Evolutionary conservation across 2,329 filamentous ascomycete genomes (phyloP), one percentile per base, ranked within the genome.

Genomic region (Colletotrichum musicola): DNA sequence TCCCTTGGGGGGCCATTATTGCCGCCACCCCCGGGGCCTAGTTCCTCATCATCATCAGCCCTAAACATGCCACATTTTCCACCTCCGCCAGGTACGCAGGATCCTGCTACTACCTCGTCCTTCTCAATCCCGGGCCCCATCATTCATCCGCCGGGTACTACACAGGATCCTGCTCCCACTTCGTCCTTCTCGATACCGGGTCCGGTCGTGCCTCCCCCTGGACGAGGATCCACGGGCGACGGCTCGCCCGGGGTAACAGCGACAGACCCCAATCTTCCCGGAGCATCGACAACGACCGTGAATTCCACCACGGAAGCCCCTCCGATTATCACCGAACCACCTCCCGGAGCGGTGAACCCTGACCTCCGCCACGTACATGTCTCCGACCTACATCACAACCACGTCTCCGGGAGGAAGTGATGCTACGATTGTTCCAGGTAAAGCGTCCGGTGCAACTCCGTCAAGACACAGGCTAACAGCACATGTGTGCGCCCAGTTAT

Each of bases 381-480:
- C 14, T 2, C 59, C 59, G 4, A 47, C 42, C n/a, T 62, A 46
- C 20, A 47, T 61, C 13, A 66, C 63, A 4, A 66, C 63, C 7
- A 66, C 63, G 6, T 46, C 38, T 6, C 49, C 57, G 2, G 63
- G 63, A 4, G 53, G 63, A 16, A 55, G 20, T 4, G 57, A 51
- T 3, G 40, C 57, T 7, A 66, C 63, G 4, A 51, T 66, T 22
- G 63, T 66, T 42, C 63, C 63, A 18, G 14, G 63, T 66, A 2
- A 2, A 44, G 50, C 6, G 10, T 27, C 46, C 22, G 16, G 10
- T 38, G 16, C 20, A 16, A 13, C 12, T 16, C 22, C 13, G 22
- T 12, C 10, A 12, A 25, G 18, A 9, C 1, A 22, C 7, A 2
- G 10, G 7, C 49, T 54, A 14, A 62, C 35, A 30, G 2, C 20